phyloP scores from a whole-genome alignment of 805 yeast species.

The Schwanniomyces occidentalis region DNA sequence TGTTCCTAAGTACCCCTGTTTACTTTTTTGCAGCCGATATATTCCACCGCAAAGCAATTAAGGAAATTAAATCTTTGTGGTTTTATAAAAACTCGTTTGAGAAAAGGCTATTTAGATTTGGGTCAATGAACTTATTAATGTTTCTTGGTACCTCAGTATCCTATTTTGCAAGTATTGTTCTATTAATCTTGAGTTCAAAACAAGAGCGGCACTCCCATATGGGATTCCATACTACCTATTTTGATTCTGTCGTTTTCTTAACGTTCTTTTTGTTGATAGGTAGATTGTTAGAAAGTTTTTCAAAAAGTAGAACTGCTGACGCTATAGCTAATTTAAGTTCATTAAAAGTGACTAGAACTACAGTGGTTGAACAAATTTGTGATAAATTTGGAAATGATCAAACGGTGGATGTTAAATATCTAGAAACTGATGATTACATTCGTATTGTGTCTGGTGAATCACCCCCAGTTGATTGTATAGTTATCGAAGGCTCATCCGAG shows the following conservation, averaged over 20 bases:
- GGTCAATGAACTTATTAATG: constrained; percentile 77
- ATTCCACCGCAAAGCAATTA: constrained; percentile 66
- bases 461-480: constrained; percentile 58
- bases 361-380: constrained; percentile 32
- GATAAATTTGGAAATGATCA: constrained; percentile 25
- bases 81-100: constrained; percentile 51
- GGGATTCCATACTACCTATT: constrained; percentile 65
- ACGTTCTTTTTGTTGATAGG: constrained; percentile 74
- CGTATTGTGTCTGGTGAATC: constrained; percentile 55
- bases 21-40: constrained; percentile 74
- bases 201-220: constrained; percentile 16
- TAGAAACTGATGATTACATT: constrained; percentile 55
- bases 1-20: constrained; percentile 67
- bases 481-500: constrained; percentile 46
- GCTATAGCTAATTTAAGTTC: constrained; percentile 56
- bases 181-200: constrained; percentile 49
- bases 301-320: constrained; percentile 67
- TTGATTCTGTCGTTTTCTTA: constrained; percentile 77
- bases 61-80: constrained; percentile 62
- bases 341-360: constrained; percentile 52
- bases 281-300: constrained; percentile 61
- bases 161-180: constrained; percentile 64
- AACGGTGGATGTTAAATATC: constrained; percentile 39
- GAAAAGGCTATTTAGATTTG: constrained; percentile 63
- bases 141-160: constrained; percentile 72